phyloP scores from a whole-genome alignment of 306 rosid species.

The barrel medic (Medicago truncatula) region MtrunA17r5.0-ANR NC_053044.1:1296001-1296500 shows the following conservation, averaged over 20 bases:
- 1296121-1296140: constrained; percentile 89
- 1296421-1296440: constrained; percentile 80
- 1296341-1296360: constrained; percentile 38
- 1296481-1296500: constrained; percentile 79
- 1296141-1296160: constrained; percentile 65
- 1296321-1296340: constrained; percentile 47
- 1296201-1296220: constrained; percentile 74
- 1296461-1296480: constrained; percentile 73
- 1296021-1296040: constrained; percentile 81
- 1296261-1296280: constrained; percentile 88
- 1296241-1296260: constrained; percentile 91
- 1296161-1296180: constrained; percentile 79
- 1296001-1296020: constrained; percentile 73
- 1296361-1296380: constrained; percentile 64
- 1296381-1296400: constrained; percentile 61
- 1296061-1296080: constrained; percentile 81
- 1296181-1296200: constrained; percentile 73
- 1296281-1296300: constrained; percentile 86
- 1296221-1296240: constrained; percentile 91
- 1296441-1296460: constrained; percentile 65
- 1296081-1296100: constrained; percentile 90
- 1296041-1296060: constrained; percentile 77
- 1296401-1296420: constrained; percentile 45
- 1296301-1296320: constrained; percentile 80
- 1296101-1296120: constrained; percentile 92